Evolutionary conservation across 257 asterid species (phyloP), one percentile per base, ranked within the genome.

Genomic region (Craterostigma plantagineum): DNA sequence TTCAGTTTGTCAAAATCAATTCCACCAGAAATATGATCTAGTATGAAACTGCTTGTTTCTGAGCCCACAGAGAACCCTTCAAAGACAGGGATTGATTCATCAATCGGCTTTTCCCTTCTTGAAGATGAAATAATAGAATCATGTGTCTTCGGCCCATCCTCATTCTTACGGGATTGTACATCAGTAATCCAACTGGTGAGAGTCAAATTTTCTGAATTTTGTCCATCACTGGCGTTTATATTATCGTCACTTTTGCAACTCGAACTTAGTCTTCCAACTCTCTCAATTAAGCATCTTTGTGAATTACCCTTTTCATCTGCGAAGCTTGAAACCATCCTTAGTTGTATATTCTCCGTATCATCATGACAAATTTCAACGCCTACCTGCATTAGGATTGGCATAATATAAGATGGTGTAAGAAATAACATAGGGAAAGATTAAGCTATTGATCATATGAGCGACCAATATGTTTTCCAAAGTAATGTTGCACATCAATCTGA

Each of bases 21-120:
- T 48, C 39, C 71, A 57, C 46, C 67, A 43, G 67, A 70, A 43
- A 68, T 35, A 60, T 69, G 48, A 48, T 63, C 65, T 52, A 59
- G 51, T 57, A 67, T 70, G 23, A 56, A 78, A 43, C 30, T 37
- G 50, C 60, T 66, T 38, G 66, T 52, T 59, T 66, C 56, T 39
- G 68, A 49, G 48, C 70, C 68, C 37, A 78, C 57, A 58, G 43
- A 27, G 66, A 82, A 87, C 49, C 87, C 69, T 66, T 79, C 95
- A 47, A 73, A 59, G 59, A 56, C 73, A 33, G 92, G 90, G 66
- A 56, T 47, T 42, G 72, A 63, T 57, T 73, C 73, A 58, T 73
- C 76, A 33, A 58, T 62, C 60, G 60, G 53, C 53, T 57, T 64
- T 42, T 53, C 60, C 43, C 49, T 59, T 48, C 59, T 48, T 35